Percentiles rank a stretch among this genome's conserved stretches.
These are phyloP conservation scores for Fraxinus americana DNA, from an alignment of 257 asterid species.

Conservation along the genomic window DNA sequence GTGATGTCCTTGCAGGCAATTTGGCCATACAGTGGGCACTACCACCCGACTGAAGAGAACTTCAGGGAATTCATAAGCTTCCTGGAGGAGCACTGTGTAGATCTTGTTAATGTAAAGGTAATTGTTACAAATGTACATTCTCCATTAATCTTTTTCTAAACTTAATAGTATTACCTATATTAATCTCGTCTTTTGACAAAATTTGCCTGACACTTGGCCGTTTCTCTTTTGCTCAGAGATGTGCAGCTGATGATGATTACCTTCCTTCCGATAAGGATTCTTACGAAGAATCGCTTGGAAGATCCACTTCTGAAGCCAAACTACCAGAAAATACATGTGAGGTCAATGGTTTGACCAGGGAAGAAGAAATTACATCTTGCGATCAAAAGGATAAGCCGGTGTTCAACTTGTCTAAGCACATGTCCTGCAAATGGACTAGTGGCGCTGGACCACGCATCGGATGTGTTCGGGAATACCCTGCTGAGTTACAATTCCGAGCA, in stretches of 20 bases:
- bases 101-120: slow-evolving; percentile 85
- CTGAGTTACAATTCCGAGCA: slow-evolving; percentile 78
- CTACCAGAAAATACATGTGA: slow-evolving; percentile 30
- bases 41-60: slow-evolving; percentile 91
- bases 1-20: slow-evolving; percentile 54
- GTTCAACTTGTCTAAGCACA: slow-evolving; percentile 55
- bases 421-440: slow-evolving; percentile 87
- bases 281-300: slow-evolving; percentile 33
- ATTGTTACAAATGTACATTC: neutral
- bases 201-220: slow-evolving; percentile 17
- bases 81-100: slow-evolving; percentile 75
- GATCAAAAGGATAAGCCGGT: slow-evolving; percentile 35
- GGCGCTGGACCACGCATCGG: slow-evolving; percentile 90
- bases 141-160: neutral
- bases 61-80: slow-evolving; percentile 78
- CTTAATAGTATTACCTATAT: neutral
- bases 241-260: slow-evolving; percentile 75
- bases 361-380: slow-evolving; percentile 4
- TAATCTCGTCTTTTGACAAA: neutral
- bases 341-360: slow-evolving; percentile 20
- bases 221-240: slow-evolving; percentile 53
- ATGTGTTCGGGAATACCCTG: slow-evolving; percentile 86
- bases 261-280: slow-evolving; percentile 35
- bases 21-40: slow-evolving; percentile 97
- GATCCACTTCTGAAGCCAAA: slow-evolving; percentile 24